Evolutionary conservation across 2,329 filamentous ascomycete genomes (phyloP).

Genomic region (Cladosporium sp.): DNA sequence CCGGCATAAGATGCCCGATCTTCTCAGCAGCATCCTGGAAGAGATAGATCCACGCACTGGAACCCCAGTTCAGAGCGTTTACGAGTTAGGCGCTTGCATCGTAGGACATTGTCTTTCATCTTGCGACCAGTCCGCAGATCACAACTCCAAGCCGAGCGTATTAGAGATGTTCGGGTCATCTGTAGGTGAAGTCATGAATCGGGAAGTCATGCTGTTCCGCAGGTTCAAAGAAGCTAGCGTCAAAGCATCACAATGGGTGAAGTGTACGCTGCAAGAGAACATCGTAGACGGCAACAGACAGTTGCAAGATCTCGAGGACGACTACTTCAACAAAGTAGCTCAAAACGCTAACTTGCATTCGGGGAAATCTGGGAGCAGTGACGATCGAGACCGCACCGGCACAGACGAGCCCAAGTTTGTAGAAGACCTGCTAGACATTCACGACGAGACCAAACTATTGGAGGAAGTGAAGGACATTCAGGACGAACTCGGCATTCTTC

Average conservation of each 20-base stretch:
- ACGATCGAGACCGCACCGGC: neutral
- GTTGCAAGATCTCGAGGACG: neutral
- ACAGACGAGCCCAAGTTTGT: slow-evolving; percentile 42
- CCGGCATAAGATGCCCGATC: slow-evolving; percentile 45
- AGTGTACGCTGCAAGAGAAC: neutral
- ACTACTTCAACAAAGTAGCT: neutral
- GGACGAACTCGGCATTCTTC: slow-evolving; percentile 63
- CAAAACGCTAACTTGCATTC: neutral
- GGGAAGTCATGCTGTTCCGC: slow-evolving; percentile 42
- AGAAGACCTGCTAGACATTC: slow-evolving; percentile 57
- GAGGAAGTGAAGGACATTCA: slow-evolving; percentile 64
- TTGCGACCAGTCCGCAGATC: slow-evolving; percentile 44
- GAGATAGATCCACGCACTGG: neutral
- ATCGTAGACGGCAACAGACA: too few species aligned
- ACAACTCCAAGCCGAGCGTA: slow-evolving; percentile 43
- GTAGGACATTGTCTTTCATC: slow-evolving; percentile 56
- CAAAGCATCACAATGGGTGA: neutral
- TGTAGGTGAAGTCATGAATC: slow-evolving; percentile 49
- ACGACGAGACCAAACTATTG: slow-evolving; percentile 56
- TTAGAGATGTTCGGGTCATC: slow-evolving; percentile 64
- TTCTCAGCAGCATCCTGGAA: slow-evolving; percentile 1
- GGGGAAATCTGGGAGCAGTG: neutral
- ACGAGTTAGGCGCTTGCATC: slow-evolving; percentile 60
- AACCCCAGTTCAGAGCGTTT: slow-evolving; percentile 53
- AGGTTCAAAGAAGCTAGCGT: neutral